phyloP scores from a whole-genome alignment of 495 filamentous ascomycete genomes.

The Penicillium turbatum region DNA sequence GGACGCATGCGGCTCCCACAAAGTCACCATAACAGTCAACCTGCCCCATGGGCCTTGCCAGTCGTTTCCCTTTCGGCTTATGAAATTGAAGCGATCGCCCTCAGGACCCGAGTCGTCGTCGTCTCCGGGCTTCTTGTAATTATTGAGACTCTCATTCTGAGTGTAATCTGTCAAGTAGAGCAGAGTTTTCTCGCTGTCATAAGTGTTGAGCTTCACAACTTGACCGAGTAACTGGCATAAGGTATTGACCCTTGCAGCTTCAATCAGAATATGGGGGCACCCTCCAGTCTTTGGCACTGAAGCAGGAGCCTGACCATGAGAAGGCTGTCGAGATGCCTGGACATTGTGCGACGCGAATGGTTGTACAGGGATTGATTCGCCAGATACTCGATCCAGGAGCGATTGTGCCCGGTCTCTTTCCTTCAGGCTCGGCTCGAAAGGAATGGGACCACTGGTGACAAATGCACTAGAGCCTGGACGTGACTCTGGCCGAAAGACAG shows the following conservation, averaged over 20 bases:
- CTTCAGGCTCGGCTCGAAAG: slow-evolving; percentile 23
- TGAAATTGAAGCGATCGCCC: slow-evolving; percentile 49
- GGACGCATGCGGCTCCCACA: slow-evolving; percentile 64
- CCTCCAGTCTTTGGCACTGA: slow-evolving; percentile 5
- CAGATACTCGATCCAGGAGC: slow-evolving; percentile 26
- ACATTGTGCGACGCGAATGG: slow-evolving; percentile 3
- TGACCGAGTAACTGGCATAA: slow-evolving; percentile 74
- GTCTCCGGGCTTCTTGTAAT: slow-evolving; percentile 44
- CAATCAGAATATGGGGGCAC: slow-evolving; percentile 59
- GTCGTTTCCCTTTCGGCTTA: slow-evolving; percentile 25
- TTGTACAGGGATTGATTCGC: slow-evolving; percentile 3
- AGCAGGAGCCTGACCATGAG: slow-evolving; percentile 12
- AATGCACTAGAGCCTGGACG: slow-evolving; percentile 20
- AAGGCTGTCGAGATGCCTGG: not conserved
- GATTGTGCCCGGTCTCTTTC: slow-evolving; percentile 29
- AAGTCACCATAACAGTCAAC: slow-evolving; percentile 64
- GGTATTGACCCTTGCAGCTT: slow-evolving; percentile 51
- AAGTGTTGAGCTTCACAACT: slow-evolving; percentile 61
- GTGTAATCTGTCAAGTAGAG: slow-evolving; percentile 90
- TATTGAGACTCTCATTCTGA: slow-evolving; percentile 54
- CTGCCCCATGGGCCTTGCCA: slow-evolving; percentile 81
- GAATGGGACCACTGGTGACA: slow-evolving; percentile 30
- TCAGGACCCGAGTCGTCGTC: slow-evolving; percentile 35
- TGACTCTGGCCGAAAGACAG: slow-evolving; percentile 33
- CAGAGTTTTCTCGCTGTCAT: slow-evolving; percentile 45